Evolutionary conservation across 257 asterid species (phyloP).

Genomic region (Voacanga thouarsii): DNA sequence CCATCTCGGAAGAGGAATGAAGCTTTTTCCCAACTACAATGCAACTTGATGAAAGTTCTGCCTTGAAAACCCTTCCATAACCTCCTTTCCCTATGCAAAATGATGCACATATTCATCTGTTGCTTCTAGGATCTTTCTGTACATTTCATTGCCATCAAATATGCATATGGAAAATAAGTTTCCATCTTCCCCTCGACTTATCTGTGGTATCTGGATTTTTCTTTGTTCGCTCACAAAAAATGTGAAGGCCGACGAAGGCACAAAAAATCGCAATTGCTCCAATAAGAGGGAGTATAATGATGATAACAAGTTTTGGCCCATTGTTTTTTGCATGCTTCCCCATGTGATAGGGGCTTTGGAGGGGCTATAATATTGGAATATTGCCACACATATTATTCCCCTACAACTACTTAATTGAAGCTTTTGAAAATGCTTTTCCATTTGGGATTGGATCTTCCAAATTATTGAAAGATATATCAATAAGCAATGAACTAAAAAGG

Average conservation of each 20-base stretch:
- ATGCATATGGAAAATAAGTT: constrained; percentile 21
- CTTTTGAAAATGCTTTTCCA: background rate
- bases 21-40: constrained; percentile 14
- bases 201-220: no score
- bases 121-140: constrained; percentile 25
- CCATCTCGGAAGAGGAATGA: background rate
- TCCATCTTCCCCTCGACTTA: background rate
- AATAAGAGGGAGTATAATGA: background rate
- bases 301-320: background rate
- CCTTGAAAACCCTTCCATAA: constrained; percentile 31
- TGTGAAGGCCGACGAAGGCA: background rate
- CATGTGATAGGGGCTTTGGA: background rate
- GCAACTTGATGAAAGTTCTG: constrained; percentile 3
- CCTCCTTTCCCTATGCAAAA: constrained; percentile 33
- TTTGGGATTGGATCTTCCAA: constrained; percentile 35
- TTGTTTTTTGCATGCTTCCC: background rate
- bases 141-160: constrained; percentile 32
- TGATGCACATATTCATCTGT: constrained; percentile 22
- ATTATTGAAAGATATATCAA: background rate
- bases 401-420: background rate
- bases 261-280: constrained; percentile 17
- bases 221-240: background rate
- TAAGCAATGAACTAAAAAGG: background rate
- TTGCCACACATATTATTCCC: background rate
- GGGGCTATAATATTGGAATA: background rate